These are phyloP conservation scores for Epithemia pelagica DNA, from an alignment of 108 stramenopile genomes.

Conservation along the genomic window DNA sequence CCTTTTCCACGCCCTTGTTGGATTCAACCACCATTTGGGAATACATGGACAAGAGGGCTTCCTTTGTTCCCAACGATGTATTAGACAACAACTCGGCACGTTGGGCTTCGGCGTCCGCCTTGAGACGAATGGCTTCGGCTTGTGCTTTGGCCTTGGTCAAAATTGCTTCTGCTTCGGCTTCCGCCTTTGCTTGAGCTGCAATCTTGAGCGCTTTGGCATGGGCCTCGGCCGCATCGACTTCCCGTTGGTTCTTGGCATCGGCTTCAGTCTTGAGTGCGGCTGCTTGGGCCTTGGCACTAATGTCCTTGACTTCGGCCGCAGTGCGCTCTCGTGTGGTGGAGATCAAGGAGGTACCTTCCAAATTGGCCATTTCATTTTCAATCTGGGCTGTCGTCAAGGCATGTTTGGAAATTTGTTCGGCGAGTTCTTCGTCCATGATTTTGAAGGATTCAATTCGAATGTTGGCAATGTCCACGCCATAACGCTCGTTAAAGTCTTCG, in stretches of 20 bases:
- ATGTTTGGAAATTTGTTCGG: slow-evolving; percentile 26
- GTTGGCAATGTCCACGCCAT: slow-evolving; percentile 26
- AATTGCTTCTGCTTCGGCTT: slow-evolving; percentile 28
- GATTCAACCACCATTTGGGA: slow-evolving; percentile 24
- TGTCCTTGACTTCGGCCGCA: slow-evolving; percentile 23
- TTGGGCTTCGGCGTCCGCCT: slow-evolving; percentile 25
- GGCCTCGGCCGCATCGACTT: slow-evolving; percentile 21
- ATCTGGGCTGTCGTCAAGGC: slow-evolving; percentile 29
- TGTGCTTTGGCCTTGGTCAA: slow-evolving; percentile 22
- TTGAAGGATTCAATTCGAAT: slow-evolving; percentile 33
- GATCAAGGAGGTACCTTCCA: slow-evolving; percentile 22
- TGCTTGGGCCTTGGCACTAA: slow-evolving; percentile 21
- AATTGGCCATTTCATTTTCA: slow-evolving; percentile 27
- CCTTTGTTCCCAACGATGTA: slow-evolving; percentile 19
- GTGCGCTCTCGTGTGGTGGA: slow-evolving; percentile 23
- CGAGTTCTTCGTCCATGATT: slow-evolving; percentile 32
- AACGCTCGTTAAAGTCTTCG: slow-evolving; percentile 20
- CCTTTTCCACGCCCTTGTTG: slow-evolving; percentile 20
- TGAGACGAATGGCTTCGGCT: slow-evolving; percentile 27
- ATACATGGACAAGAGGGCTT: slow-evolving; percentile 21
- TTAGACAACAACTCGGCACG: slow-evolving; percentile 16
- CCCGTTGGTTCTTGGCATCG: slow-evolving; percentile 22
- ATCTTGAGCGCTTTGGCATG: slow-evolving; percentile 16
- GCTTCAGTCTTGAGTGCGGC: slow-evolving; percentile 9
- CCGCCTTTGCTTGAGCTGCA: slow-evolving; percentile 4